These are phyloP conservation scores for Didymella segeticola DNA, from an alignment of 2,329 filamentous ascomycete genomes.

Conservation along the genomic window DNA sequence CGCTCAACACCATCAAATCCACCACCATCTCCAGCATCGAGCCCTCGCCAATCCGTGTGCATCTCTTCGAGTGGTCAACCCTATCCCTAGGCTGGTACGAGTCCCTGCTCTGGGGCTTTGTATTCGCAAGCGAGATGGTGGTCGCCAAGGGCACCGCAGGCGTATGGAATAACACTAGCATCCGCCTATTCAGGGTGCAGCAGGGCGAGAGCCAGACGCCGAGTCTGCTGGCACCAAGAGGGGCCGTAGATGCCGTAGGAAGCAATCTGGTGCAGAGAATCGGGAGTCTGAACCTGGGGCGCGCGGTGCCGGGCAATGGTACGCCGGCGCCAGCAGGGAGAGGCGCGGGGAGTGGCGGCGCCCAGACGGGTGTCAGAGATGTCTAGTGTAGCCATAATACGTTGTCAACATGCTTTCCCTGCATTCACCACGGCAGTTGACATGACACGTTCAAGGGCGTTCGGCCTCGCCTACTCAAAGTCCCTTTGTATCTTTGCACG, in stretches of 20 bases:
- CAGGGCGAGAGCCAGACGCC: conserved; percentile 82
- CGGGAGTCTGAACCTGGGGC: conserved; percentile 76
- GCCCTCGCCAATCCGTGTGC: conserved; percentile 74
- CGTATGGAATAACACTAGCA: conserved; percentile 89
- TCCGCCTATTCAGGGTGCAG: conserved; percentile 89
- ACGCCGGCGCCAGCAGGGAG: conserved; percentile 31
- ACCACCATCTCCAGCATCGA: conserved; percentile 76
- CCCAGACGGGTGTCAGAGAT: conserved; percentile 40
- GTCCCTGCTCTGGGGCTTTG: conserved; percentile 89
- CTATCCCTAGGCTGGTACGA: conserved; percentile 95
- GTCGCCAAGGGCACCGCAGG: conserved; percentile 86
- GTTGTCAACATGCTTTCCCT: background rate
- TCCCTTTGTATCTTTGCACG: background rate
- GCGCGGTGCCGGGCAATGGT: conserved; percentile 33
- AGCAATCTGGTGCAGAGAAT: conserved; percentile 88
- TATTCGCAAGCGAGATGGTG: conserved; percentile 90
- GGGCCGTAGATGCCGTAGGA: conserved; percentile 91
- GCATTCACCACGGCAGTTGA: background rate
- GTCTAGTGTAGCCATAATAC: no score
- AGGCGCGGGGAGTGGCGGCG: conserved; percentile 24
- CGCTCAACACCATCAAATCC: conserved; percentile 60
- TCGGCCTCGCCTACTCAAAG: conserved; percentile 13
- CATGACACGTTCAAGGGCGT: no score
- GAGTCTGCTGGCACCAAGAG: conserved; percentile 81
- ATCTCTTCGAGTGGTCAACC: conserved; percentile 94